Evolutionary conservation across 2,329 filamentous ascomycete species (phyloP).

Genomic region (Fusarium keratoplasticum): DNA sequence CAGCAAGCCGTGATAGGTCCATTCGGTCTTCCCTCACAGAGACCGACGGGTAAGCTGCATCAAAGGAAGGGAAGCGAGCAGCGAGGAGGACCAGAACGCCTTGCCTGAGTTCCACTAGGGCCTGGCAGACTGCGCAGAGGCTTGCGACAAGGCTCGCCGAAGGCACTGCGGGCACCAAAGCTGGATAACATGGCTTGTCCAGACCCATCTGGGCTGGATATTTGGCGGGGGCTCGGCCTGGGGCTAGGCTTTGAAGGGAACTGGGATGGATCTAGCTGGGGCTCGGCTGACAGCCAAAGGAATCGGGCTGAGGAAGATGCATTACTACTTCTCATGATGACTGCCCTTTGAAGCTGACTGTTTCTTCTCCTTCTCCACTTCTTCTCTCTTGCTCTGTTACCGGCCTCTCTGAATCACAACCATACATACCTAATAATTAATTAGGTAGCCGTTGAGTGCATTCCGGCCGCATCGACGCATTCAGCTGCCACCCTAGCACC

Average conservation of each 20-base stretch:
- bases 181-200: constrained; percentile 28
- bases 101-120: constrained; percentile 2
- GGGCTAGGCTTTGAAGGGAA: constrained; percentile 28
- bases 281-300: constrained; percentile 33
- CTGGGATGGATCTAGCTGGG: constrained; percentile 29
- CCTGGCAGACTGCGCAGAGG: constrained; percentile 5
- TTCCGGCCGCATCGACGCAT: background rate
- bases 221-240: constrained; percentile 37
- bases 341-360: background rate
- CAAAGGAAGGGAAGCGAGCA: background rate
- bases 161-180: constrained; percentile 4
- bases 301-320: constrained; percentile 23
- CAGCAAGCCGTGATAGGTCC: constrained; percentile 10
- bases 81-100: background rate
- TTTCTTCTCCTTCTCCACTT: background rate
- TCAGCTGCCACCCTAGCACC: background rate
- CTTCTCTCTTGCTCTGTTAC: background rate
- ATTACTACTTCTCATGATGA: constrained; percentile 10
- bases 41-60: background rate
- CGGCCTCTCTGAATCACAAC: background rate
- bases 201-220: constrained; percentile 34
- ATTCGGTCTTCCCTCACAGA: background rate
- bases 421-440: background rate
- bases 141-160: constrained; percentile 5
- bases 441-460: background rate